Percentiles rank a stretch among this genome's conserved stretches.
Conservation (phyloP, 192 early-diverging fungal species). For the Diversispora eburnea region DNA sequence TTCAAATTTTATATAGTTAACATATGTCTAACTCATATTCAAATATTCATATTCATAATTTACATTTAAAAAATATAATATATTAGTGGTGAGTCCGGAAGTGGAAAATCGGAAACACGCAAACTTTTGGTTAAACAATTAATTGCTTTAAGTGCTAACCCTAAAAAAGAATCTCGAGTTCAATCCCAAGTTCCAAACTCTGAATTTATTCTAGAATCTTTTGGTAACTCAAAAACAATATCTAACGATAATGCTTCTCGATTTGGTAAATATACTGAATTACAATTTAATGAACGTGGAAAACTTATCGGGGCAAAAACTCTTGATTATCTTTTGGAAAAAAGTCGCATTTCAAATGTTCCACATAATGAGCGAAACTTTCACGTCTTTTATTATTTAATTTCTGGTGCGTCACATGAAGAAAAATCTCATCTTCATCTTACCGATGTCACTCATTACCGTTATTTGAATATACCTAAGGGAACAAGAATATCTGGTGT, state of each 20-base stretch:
- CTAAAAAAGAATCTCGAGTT: constrained; percentile 64
- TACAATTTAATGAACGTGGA: constrained; percentile 91
- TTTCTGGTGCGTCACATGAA: constrained; percentile 75
- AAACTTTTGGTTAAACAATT: constrained; percentile 63
- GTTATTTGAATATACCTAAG: constrained; percentile 53
- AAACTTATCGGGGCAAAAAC: constrained; percentile 83
- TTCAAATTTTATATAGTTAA: not conserved
- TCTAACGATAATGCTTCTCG: constrained; percentile 78
- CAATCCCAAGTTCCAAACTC: constrained; percentile 68
- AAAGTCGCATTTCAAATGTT: constrained; percentile 63
- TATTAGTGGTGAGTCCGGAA: constrained; percentile 75
- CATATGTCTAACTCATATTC: not conserved
- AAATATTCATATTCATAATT: constrained; percentile 15
- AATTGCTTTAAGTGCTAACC: constrained; percentile 62
- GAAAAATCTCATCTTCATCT: constrained; percentile 76
- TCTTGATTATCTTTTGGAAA: constrained; percentile 87
- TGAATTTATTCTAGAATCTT: constrained; percentile 76
- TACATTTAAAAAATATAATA: not conserved
- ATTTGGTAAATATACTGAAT: constrained; percentile 80
- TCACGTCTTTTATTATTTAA: constrained; percentile 93
- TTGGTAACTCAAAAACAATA: constrained; percentile 81
- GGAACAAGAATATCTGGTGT: constrained; percentile 52
- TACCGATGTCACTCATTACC: constrained; percentile 56
- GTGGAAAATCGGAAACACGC: constrained; percentile 83
- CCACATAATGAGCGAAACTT: constrained; percentile 77